Conservation (phyloP, 2,329 filamentous ascomycete genomes). For the Xylariaceae sp. region DNA sequence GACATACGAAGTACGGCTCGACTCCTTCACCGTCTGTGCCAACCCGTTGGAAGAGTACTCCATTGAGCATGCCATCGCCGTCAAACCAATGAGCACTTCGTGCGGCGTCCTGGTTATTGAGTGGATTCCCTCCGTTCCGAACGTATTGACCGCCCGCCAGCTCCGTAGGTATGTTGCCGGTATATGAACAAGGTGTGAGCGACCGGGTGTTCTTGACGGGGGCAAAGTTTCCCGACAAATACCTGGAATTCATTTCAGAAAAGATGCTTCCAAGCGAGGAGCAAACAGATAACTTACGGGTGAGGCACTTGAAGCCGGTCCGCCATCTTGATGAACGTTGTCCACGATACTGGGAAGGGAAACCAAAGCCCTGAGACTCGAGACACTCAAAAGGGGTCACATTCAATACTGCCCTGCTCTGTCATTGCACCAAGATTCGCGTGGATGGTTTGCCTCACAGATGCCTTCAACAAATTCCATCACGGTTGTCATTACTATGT, state of each 20-base stretch:
- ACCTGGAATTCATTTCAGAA: conserved; percentile 34
- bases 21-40: conserved; percentile 38
- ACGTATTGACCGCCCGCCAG: conserved; percentile 66
- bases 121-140: conserved; percentile 65
- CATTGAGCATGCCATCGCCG: conserved; percentile 68
- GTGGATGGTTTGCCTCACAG: not conserved
- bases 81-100: conserved; percentile 70
- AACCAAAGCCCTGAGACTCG: not conserved
- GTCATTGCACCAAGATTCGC: not conserved
- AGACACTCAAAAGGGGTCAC: not conserved
- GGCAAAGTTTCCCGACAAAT: conserved; percentile 64
- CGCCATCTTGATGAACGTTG: conserved; percentile 18
- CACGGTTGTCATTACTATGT: not conserved
- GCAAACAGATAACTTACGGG: conserved; percentile 24
- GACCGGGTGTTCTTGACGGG: conserved; percentile 53
- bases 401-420: not conserved
- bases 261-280: not conserved
- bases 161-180: conserved; percentile 57
- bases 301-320: conserved; percentile 18
- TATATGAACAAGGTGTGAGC: conserved; percentile 52
- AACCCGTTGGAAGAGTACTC: conserved; percentile 52
- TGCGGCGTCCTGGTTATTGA: conserved; percentile 54
- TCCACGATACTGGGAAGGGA: not conserved
- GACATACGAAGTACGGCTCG: conserved; percentile 61
- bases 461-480: not conserved